Conservation (phyloP, 495 filamentous ascomycete species). For the Neurospora sp. region DNA sequence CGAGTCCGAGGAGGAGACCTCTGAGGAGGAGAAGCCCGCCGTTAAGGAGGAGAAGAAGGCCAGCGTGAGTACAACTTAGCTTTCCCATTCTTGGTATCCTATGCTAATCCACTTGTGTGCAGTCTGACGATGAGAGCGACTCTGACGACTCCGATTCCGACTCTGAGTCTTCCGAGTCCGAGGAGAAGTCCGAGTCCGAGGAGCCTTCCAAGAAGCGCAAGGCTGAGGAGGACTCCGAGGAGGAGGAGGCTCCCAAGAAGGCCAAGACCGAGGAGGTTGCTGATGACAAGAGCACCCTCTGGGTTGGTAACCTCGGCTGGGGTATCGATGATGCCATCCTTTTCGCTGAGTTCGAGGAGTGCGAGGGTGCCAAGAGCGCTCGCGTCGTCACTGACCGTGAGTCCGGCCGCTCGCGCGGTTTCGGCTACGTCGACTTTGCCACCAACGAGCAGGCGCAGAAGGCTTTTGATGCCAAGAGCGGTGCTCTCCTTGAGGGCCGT, state of each 20-base stretch:
- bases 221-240: conserved; percentile 44
- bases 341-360: conserved; percentile 72
- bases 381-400: conserved; percentile 79
- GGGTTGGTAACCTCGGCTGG: conserved; percentile 92
- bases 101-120: conserved; percentile 4
- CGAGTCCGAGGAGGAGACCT: conserved; percentile 29
- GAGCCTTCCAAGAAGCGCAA: conserved; percentile 42
- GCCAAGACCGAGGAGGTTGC: conserved; percentile 52
- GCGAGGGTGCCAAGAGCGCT: conserved; percentile 63
- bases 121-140: conserved; percentile 20
- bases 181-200: conserved; percentile 33
- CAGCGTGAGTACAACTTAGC: conserved; percentile 13
- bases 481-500: conserved; percentile 72
- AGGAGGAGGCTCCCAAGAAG: conserved; percentile 64
- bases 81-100: no score
- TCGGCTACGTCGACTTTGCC: conserved; percentile 91
- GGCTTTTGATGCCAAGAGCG: conserved; percentile 75
- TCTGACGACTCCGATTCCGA: conserved; percentile 16
- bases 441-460: conserved; percentile 57
- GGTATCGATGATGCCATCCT: conserved; percentile 90
- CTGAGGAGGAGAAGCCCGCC: conserved; percentile 31
- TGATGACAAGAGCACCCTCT: conserved; percentile 57
- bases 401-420: conserved; percentile 80
- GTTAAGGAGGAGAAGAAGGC: conserved; percentile 32
- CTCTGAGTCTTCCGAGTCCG: conserved; percentile 37